Base-by-base conservation (phyloP, 805 yeast species). In the Zygosaccharomyces gambellarensis region DNA sequence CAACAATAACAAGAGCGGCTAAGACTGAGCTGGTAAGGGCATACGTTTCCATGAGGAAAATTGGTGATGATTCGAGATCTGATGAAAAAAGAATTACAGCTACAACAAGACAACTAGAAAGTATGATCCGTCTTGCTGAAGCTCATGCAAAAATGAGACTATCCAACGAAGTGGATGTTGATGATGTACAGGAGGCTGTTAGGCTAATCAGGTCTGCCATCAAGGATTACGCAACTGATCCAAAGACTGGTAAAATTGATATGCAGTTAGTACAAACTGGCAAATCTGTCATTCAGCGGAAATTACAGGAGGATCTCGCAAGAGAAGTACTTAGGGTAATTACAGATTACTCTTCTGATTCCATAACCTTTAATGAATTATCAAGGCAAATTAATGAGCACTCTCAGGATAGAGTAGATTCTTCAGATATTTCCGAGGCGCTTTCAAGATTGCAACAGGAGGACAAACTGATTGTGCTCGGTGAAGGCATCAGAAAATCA, bases 241-340 rank as follows among this genome's bases (percentile, higher is more conserved):
- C 99, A 22, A 74, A 84, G 31, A 92, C 99, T 0, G 99, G 99
- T 28, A 80, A 94, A 61, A 94, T 94, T 57, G 99, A 94, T 65
- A 90, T 94, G 97, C 97, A 90, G 66, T 75, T 94, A 65, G 90
- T 94, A 27, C 97, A 92, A 71, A 94, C 98, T 0, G 99, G 98
- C 43, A 90, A 90, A 42, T 87, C 97, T 0, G 77, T 87, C 1
- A 87, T 92, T 3, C 96, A 90, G 67, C 77, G 96, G 67, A 78
- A 82, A 59, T 66, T 83, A 64, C 84, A 82, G 58, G 88, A 85
- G 55, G 95, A 87, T 62, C 72, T 87, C 54, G 74, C 80, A 11
- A 78, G 81, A 50, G 87, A 80, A 53, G 72, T 90, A 4, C 58
- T 83, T 52, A 69, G 71, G 25, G 69, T 81, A 36, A 66, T 89